phyloP scores from a whole-genome alignment of 768 basidiomycete species.

The Leccinellum luteum region DNA sequence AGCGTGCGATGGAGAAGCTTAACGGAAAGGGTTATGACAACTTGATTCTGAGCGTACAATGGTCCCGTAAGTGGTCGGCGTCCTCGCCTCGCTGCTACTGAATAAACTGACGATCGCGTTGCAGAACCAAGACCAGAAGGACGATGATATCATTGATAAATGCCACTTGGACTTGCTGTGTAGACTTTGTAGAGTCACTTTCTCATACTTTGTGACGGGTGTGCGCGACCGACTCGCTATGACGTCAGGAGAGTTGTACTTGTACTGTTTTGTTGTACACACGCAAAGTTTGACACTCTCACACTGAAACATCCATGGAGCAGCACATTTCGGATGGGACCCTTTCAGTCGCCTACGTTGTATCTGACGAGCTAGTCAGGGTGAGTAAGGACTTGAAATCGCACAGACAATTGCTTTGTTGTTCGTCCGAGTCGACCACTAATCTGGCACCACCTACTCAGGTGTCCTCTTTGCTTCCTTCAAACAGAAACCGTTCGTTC shows the following conservation, averaged over 20 bases:
- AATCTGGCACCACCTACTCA: slow-evolving; percentile 12
- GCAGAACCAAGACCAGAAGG: slow-evolving; percentile 46
- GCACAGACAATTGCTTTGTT: neutral
- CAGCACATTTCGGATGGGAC: slow-evolving; percentile 1
- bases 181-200: neutral
- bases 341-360: slow-evolving; percentile 44
- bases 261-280: too few relatives aligned
- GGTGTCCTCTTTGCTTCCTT: slow-evolving; percentile 60
- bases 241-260: neutral
- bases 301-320: slow-evolving; percentile 5
- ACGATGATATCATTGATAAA: slow-evolving; percentile 16
- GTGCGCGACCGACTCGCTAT: neutral
- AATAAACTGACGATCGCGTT: slow-evolving; percentile 1
- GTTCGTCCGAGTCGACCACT: neutral
- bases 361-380: slow-evolving; percentile 57
- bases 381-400: slow-evolving; percentile 25
- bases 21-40: slow-evolving; percentile 93
- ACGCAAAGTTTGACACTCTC: too few relatives aligned
- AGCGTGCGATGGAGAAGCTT: slow-evolving; percentile 88
- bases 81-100: neutral
- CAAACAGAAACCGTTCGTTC: slow-evolving; percentile 62
- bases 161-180: neutral
- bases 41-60: slow-evolving; percentile 70
- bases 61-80: slow-evolving; percentile 51
- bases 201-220: too few relatives aligned